Base-by-base conservation (phyloP, 2,329 filamentous ascomycete species). In the Colletotrichum orbiculare region DNA sequence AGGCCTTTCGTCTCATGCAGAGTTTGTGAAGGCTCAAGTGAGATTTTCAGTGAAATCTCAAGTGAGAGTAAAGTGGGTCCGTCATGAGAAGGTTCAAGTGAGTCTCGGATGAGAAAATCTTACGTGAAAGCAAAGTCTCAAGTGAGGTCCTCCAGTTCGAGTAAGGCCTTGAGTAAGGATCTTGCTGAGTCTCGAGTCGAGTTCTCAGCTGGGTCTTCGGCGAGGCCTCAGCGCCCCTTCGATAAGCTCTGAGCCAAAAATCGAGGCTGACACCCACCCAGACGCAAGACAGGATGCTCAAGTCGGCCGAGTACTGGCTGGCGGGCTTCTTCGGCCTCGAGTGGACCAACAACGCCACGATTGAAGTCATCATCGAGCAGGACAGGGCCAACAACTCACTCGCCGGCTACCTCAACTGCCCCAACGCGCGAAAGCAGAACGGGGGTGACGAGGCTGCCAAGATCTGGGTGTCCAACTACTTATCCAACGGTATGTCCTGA, bases 251-350 rank as follows among this genome's bases (percentile, higher is more conserved):
- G 25, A 25, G 1, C 25, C 25, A 25, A 25, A 25, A 1, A 25
- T 25, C 3, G 2, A 68, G 54, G 74, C 67, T 45, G 1, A n/a
- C 1, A 13, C 2, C 39, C 6, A 11, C 13, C 8, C 10, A 83
- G 79, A 92, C 91, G 1, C 90, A 94, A 73, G 88, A 92, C 72
- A 87, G 91, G 33, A 94, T 94, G 91, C 80, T 91, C 25, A 89
- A 93, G 74, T 90, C 85, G 43, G 91, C 91, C 3, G 91, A 94
- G 75, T 91, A 94, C 75, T 94, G 93, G 76, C 78, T 93, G 73
- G 89, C 91, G 6, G 91, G 91, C 0, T 94, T 94, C 79, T 94
- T 94, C 72, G 91, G 91, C 0, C 82, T 93, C 0, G 85, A 90
- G 50, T 94, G 91, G 91, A 83, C 87, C 1, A 83, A 88, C 37